Base-by-base conservation (phyloP, 495 filamentous ascomycete species). In the Pseudoneurospora amorphoporcata region DNA sequence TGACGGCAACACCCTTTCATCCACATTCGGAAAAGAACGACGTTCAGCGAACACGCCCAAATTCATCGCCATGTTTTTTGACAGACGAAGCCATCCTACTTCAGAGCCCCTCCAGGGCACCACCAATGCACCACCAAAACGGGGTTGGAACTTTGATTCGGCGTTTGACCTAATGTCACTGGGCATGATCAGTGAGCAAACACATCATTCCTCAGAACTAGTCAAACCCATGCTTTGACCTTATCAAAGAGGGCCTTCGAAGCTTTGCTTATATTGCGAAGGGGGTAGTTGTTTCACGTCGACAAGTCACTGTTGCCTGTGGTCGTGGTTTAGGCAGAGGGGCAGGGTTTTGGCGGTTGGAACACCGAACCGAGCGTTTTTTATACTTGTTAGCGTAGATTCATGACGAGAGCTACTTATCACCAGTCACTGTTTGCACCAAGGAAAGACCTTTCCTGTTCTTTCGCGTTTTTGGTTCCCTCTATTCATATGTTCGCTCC, bases 241-340 rank as follows among this genome's bases (percentile, higher is more conserved):
- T 58, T 12, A 29, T 40, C 47, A 58, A 58, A 58, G 23, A 53
- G 10, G 23, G 53, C 10, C 77, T 75, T 74, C 68, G 41, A 43
- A 75, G 61, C 68, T 68, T 75, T 58, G 71, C 69, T 70, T 71
- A 71, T 45, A 42, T 45, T 16, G 58, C 74, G 41, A 73, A 68
- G 73, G 72, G 70, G 68, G 41, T 68, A 58, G 40, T 45, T 42
- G 53, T n/a, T 39, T 35, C 42, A 16, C 38, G 29, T 29, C 23
- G 10, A 38, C 19, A 16, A 14, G 47, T 4, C 69, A 23, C 73
- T 39, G 23, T 75, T 37, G 68, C 68, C 47, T 72, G 40, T 68
- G 39, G 65, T 70, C 19, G 23, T 23, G 19, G 47, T 58, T 58
- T 23, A 14, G 19, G 47, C 47, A 58, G 23, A 29, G 47, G 10